These are phyloP conservation scores for Kluyveromyces sp. DNA, from an alignment of 1,139 yeast species.

Conservation along the genomic window DNA sequence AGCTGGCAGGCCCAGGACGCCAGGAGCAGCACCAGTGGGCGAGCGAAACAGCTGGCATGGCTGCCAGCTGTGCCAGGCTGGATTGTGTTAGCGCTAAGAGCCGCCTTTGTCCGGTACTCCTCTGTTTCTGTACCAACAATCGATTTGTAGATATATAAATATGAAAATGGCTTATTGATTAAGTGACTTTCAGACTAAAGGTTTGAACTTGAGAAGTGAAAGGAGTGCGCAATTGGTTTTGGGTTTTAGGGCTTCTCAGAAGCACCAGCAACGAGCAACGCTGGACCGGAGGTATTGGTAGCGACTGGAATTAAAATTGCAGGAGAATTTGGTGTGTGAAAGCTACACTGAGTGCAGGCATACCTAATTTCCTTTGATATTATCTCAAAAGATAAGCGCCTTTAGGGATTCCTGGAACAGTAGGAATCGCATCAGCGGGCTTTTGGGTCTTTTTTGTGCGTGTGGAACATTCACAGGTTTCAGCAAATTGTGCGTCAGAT, in stretches of 20 bases:
- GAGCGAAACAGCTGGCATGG: too few relatives aligned
- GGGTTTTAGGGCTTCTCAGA: not conserved
- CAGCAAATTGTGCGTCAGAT: not conserved
- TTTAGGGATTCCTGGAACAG: too few relatives aligned
- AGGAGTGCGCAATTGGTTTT: not conserved
- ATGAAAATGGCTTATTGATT: not conserved
- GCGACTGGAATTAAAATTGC: not conserved
- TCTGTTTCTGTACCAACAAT: too few relatives aligned
- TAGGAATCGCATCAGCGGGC: too few relatives aligned
- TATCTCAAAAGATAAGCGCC: too few relatives aligned
- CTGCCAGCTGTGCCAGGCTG: too few relatives aligned
- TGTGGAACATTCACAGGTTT: too few relatives aligned
- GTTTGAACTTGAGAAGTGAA: not conserved
- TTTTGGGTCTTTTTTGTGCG: not conserved
- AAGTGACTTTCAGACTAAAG: not conserved
- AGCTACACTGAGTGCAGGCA: not conserved
- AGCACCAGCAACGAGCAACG: not conserved
- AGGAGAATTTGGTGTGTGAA: not conserved
- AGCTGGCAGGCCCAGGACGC: too few relatives aligned
- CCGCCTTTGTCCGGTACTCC: too few relatives aligned
- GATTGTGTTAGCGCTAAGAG: too few relatives aligned
- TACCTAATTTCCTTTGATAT: too few relatives aligned
- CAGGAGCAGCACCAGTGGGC: too few relatives aligned
- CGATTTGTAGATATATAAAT: not conserved
- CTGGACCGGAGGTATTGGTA: not conserved